Conservation (phyloP, 768 basidiomycete species). For the Solioccasus polychromus region DNA sequence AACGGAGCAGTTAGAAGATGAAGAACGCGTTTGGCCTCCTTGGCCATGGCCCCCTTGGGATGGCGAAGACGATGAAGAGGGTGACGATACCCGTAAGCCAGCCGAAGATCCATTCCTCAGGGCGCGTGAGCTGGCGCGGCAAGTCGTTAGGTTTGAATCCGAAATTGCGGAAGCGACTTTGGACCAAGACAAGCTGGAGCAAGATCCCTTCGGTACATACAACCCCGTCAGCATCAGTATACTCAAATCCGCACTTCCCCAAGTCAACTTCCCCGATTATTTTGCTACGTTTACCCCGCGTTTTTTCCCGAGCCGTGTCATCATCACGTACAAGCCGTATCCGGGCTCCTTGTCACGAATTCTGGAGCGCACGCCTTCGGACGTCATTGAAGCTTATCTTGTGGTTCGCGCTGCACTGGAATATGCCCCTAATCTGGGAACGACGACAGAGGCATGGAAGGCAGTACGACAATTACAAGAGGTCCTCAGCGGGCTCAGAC, state of each 20-base stretch:
- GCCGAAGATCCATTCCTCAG: slow-evolving; percentile 36
- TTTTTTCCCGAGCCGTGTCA: slow-evolving; percentile 68
- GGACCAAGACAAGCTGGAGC: slow-evolving; percentile 72
- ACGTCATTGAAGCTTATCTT: slow-evolving; percentile 85
- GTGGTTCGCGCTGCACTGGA: slow-evolving; percentile 69
- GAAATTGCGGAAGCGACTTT: slow-evolving; percentile 75
- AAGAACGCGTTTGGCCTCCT: slow-evolving; percentile 59
- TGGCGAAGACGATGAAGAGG: slow-evolving; percentile 52
- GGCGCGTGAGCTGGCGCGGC: slow-evolving; percentile 61
- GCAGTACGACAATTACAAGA: slow-evolving; percentile 70
- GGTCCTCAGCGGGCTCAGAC: slow-evolving; percentile 77
- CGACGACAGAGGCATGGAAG: slow-evolving; percentile 74
- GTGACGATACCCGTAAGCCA: slow-evolving; percentile 37
- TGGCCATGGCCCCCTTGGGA: slow-evolving; percentile 90
- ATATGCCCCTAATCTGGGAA: slow-evolving; percentile 70
- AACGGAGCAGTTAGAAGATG: slow-evolving; percentile 37
- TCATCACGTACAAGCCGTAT: slow-evolving; percentile 83
- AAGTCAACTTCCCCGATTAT: slow-evolving; percentile 83
- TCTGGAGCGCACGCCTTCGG: slow-evolving; percentile 60
- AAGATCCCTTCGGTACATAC: slow-evolving; percentile 85
- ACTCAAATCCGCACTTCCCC: slow-evolving; percentile 64
- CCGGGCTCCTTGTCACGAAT: slow-evolving; percentile 63
- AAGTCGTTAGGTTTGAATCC: slow-evolving; percentile 76
- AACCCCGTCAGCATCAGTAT: slow-evolving; percentile 76
- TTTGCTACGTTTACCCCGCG: slow-evolving; percentile 83